Conservation (phyloP, 495 filamentous ascomycete genomes). For the Xylona heveae region DNA sequence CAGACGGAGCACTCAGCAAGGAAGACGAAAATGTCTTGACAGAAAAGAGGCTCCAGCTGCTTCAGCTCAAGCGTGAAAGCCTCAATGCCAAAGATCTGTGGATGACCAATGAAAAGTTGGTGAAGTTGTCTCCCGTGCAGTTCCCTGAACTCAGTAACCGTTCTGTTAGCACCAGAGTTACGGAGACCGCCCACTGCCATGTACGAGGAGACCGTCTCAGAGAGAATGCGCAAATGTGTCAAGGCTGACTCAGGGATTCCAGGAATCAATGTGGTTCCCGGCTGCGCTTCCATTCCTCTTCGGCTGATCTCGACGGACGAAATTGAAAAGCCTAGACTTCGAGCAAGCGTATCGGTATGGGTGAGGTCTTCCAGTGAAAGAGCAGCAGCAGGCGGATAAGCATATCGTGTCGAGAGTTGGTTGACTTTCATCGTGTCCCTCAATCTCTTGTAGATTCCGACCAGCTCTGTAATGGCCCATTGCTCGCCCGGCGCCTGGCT, state of each 20-base stretch:
- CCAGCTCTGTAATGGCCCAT: slow-evolving; percentile 44
- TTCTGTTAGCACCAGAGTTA: slow-evolving; percentile 31
- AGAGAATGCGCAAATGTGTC: slow-evolving; percentile 74
- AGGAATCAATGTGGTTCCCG: slow-evolving; percentile 57
- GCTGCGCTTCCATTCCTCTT: slow-evolving; percentile 59
- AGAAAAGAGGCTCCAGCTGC: slow-evolving; percentile 43
- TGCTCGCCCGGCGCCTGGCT: slow-evolving; percentile 11
- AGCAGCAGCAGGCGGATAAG: slow-evolving; percentile 15
- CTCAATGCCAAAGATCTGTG: slow-evolving; percentile 13
- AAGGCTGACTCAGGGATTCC: slow-evolving; percentile 63
- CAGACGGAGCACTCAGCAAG: slow-evolving; percentile 52
- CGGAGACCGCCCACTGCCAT: slow-evolving; percentile 52
- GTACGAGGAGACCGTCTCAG: slow-evolving; percentile 75
- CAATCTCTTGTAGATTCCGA: slow-evolving; percentile 58
- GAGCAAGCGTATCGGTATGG: slow-evolving; percentile 46
- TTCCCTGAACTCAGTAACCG: slow-evolving; percentile 43
- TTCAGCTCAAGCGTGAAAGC: slow-evolving; percentile 22
- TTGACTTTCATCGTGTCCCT: slow-evolving; percentile 60
- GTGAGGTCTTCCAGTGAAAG: slow-evolving; percentile 25
- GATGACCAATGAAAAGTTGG: slow-evolving; percentile 42
- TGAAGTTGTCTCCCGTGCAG: slow-evolving; percentile 53
- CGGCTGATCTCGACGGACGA: slow-evolving; percentile 81
- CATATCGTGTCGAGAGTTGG: slow-evolving; percentile 30
- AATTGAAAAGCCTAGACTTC: slow-evolving; percentile 70
- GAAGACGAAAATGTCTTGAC: slow-evolving; percentile 69